Conservation (phyloP, 805 yeast genomes). For the Pichia thaimueangensis region DNA sequence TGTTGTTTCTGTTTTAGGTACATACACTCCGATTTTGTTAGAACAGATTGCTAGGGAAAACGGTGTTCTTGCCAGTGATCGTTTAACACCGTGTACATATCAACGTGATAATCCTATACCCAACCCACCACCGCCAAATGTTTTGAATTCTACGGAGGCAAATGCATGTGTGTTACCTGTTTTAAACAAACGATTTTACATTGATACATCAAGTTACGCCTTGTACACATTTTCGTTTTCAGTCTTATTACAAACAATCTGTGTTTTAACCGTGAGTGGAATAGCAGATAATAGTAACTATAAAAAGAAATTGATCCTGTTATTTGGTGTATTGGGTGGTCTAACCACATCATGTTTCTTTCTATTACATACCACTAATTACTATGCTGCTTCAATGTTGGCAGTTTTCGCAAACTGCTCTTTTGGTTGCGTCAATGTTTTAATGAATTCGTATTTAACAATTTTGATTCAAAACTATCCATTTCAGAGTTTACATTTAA, state of each 20-base stretch:
- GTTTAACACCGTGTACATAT: constrained; percentile 43
- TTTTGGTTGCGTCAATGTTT: constrained; percentile 73
- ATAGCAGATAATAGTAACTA: constrained; percentile 59
- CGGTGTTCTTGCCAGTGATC: constrained; percentile 60
- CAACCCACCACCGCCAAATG: constrained; percentile 31
- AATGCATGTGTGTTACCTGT: constrained; percentile 31
- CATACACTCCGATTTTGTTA: constrained; percentile 65
- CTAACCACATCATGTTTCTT: constrained; percentile 43
- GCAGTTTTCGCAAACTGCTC: constrained; percentile 62
- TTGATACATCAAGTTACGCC: constrained; percentile 71
- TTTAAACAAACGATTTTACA: constrained; percentile 31
- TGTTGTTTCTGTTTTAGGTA: constrained; percentile 70
- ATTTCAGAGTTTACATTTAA: not conserved
- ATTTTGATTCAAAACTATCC: constrained; percentile 43
- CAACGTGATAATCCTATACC: constrained; percentile 27
- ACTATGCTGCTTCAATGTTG: constrained; percentile 44
- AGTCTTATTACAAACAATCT: constrained; percentile 65
- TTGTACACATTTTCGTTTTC: constrained; percentile 65
- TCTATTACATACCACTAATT: constrained; percentile 33
- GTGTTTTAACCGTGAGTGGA: constrained; percentile 70
- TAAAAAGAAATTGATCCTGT: constrained; percentile 48
- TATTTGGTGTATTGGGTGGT: constrained; percentile 56
- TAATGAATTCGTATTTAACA: constrained; percentile 72
- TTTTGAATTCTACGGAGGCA: constrained; percentile 4
- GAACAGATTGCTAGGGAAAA: constrained; percentile 69